Percentiles rank a stretch among this genome's conserved stretches.
phyloP scores from a whole-genome alignment of 1,284 basidiomycete genomes.

The Tremellales sp. region DNA sequence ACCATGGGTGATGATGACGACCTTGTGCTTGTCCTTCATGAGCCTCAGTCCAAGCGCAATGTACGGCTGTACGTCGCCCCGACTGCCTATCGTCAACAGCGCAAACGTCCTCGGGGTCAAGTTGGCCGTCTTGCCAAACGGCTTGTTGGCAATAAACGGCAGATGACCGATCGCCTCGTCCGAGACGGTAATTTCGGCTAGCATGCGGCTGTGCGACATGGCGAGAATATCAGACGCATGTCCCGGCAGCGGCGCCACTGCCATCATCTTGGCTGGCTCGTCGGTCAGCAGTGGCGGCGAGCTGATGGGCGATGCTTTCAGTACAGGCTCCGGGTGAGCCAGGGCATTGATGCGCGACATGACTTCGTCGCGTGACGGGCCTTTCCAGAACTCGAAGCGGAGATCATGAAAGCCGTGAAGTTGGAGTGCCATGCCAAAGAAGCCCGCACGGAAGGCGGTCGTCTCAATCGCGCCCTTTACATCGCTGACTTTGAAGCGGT shows the following conservation, averaged over 20 bases:
- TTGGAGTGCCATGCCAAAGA: conserved; percentile 54
- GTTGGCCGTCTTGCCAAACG: conserved; percentile 13
- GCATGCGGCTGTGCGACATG: conserved; percentile 25
- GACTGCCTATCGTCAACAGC: conserved; percentile 51
- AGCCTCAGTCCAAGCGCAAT: conserved; percentile 51
- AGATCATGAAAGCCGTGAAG: conserved; percentile 55
- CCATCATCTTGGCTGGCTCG: no score
- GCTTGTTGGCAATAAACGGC: conserved; percentile 46
- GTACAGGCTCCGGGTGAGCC: background rate
- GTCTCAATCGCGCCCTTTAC: conserved; percentile 52
- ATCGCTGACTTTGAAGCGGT: conserved; percentile 54
- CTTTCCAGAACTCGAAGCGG: conserved; percentile 55
- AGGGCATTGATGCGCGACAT: conserved; percentile 12
- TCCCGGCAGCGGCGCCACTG: background rate
- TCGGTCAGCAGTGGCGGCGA: no score
- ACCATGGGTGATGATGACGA: conserved; percentile 58
- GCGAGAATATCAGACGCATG: conserved; percentile 37
- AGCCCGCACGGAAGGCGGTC: conserved; percentile 43
- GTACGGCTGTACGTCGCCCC: conserved; percentile 54
- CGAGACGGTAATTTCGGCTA: conserved; percentile 24
- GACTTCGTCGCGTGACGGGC: conserved; percentile 52
- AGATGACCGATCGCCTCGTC: conserved; percentile 40
- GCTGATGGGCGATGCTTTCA: background rate
- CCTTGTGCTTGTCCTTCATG: conserved; percentile 56
- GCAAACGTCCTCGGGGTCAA: conserved; percentile 42